Base-by-base conservation (phyloP, 495 filamentous ascomycete species). In the Daldinia caldariorum region DNA sequence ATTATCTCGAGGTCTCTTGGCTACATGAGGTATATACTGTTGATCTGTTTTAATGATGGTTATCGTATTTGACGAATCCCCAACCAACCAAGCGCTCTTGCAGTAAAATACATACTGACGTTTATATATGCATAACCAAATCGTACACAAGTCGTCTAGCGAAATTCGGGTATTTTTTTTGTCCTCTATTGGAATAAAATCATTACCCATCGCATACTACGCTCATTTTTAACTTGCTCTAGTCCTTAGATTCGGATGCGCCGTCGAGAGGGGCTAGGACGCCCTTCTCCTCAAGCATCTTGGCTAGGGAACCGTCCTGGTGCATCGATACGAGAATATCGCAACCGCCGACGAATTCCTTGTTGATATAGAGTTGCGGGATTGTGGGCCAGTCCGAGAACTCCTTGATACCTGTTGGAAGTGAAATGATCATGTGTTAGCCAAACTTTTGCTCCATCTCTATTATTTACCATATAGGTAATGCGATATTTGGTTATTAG, bases 381-480 rank as follows among this genome's bases (percentile, higher is more conserved):
- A 99, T 98, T 22, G 95, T 99, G 8, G 95, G 95, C 95, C 95
- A 99, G 75, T 97, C 94, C 4, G 93, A 97, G 84, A 93, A 99
- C 78, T 99, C 94, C 78, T 99, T 99, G 79, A 99, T 94, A 45
- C 96, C 94, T 97, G 62, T 61, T 50, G 4, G 5, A 58, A 26
- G 26, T 26, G 3, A 3, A 26, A 26, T 26, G 62, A 60, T 47
- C 4, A 20, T 67, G 58, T 43, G n/a, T 49, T 22, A 61, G 34
- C 9, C 29, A 67, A 55, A 60, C 51, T 39, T 70, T 18, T 16
- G 7, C 26, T 41, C 58, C 3, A 8, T 12, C 12, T 43, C 4
- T 32, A 50, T 29, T 7, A 0, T 7, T 9, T 51, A 39, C n/a
- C 35, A 14, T 20, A 43, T 9, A n/a, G n/a, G n/a, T n/a, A 5